Evolutionary conservation across 1,139 yeast genomes (phyloP).

Genomic region (Magnusiomyces tetraspermus): DNA sequence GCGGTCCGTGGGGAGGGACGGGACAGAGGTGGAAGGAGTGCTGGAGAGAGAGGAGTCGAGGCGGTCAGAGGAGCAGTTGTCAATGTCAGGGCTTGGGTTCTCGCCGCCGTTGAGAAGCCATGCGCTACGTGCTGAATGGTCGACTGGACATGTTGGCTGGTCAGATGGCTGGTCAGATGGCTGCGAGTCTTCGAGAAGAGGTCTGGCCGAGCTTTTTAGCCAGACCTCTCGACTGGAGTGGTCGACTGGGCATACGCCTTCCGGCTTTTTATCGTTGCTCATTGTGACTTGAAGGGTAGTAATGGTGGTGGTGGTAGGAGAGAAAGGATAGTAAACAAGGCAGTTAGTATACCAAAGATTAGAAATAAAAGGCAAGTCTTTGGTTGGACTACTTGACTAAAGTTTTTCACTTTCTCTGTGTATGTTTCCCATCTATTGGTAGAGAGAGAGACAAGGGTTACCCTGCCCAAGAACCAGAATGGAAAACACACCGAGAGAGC

Average conservation of each 20-base stretch:
- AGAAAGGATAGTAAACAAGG: no score
- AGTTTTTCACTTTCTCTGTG: no score
- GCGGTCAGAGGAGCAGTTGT: constrained; percentile 25
- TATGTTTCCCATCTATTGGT: no score
- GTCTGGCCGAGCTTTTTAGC: neutral
- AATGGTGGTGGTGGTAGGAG: no score
- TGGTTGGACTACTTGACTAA: no score
- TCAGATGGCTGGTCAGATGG: constrained; percentile 3
- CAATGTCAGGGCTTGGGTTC: constrained; percentile 5
- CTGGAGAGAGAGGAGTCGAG: constrained; percentile 15
- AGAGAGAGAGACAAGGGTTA: no score
- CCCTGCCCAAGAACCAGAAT: no score
- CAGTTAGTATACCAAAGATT: no score
- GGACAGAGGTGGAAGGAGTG: constrained; percentile 20
- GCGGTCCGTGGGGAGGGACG: constrained; percentile 42
- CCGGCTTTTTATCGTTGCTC: neutral
- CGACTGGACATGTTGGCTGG: constrained; percentile 29
- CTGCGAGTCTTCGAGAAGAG: constrained; percentile 1
- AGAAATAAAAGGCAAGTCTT: no score
- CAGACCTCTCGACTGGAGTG: constrained; percentile 16
- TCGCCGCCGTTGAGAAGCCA: constrained; percentile 39
- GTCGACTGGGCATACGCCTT: constrained; percentile 16
- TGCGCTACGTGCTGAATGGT: constrained; percentile 37
- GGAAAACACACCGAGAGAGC: no score
- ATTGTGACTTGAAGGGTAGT: no score